These are phyloP conservation scores for Aspergillus pseudoviridinutans DNA, from an alignment of 2,329 filamentous ascomycete genomes.

Conservation along the genomic window DNA sequence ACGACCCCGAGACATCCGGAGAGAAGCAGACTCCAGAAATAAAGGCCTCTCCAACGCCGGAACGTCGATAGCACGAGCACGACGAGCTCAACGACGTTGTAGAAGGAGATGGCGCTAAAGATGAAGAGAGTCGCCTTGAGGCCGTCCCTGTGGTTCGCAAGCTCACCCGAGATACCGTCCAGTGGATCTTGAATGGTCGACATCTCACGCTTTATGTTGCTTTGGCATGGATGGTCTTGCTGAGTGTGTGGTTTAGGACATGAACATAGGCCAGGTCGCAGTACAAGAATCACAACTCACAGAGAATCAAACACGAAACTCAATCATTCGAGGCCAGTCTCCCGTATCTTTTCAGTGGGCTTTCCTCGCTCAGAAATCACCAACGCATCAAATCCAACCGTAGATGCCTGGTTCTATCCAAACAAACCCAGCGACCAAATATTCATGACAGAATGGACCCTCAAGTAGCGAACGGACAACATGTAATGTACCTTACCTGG, in stretches of 20 bases:
- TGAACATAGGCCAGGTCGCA: too few relatives aligned
- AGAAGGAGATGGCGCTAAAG: constrained; percentile 39
- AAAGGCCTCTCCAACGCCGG: constrained; percentile 36
- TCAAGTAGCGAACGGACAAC: not conserved
- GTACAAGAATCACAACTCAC: not conserved
- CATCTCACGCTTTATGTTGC: not conserved
- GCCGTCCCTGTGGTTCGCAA: constrained; percentile 18
- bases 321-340: not conserved
- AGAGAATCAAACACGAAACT: not conserved
- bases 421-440: not conserved
- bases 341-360: too few relatives aligned
- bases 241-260: not conserved
- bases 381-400: not conserved
- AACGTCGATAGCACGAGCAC: constrained; percentile 39
- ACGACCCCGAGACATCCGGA: constrained; percentile 34
- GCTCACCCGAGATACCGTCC: constrained; percentile 29
- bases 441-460: not conserved
- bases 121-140: constrained; percentile 24
- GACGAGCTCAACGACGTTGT: constrained; percentile 48
- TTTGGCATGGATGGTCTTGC: not conserved
- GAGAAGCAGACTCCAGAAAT: constrained; percentile 41
- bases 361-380: not conserved
- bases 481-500: not conserved
- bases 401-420: not conserved
- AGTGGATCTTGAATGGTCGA: constrained; percentile 18